These are phyloP conservation scores for Dactylorhiza incarnata DNA, from an alignment of 106 monocot species.

Conservation along the genomic window DNA sequence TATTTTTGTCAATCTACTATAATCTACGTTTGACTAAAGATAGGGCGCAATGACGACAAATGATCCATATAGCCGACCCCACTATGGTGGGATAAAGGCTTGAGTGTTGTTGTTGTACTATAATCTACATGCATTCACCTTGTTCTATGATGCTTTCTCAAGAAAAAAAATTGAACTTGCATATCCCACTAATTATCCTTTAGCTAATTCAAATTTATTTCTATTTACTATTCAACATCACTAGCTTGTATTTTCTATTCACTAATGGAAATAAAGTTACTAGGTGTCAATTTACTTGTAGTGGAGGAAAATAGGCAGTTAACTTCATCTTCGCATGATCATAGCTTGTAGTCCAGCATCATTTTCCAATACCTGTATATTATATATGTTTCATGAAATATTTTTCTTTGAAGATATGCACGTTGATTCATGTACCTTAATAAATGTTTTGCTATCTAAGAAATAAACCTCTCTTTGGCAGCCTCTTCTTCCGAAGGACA, in stretches of 20 bases:
- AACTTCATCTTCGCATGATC: background rate
- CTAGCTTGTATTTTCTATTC: background rate
- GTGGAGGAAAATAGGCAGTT: background rate
- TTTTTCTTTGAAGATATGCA: background rate
- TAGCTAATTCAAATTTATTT: background rate
- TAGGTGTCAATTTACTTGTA: background rate
- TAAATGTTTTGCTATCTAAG: slow-evolving; percentile 1
- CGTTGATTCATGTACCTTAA: background rate
- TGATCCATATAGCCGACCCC: no score
- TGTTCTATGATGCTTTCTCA: background rate
- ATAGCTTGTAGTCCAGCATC: background rate
- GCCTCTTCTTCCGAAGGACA: slow-evolving; percentile 54
- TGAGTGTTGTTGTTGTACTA: no score
- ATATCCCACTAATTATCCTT: background rate
- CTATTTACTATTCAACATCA: background rate
- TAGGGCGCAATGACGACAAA: no score
- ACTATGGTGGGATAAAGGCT: no score
- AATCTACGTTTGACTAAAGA: no score
- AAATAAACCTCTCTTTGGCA: slow-evolving; percentile 21
- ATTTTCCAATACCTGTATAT: background rate
- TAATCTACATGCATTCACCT: background rate
- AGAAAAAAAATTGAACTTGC: no score
- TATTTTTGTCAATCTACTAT: background rate
- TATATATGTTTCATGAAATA: background rate
- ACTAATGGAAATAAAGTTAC: background rate